Evolutionary conservation across 2,329 filamentous ascomycete genomes (phyloP).

Genomic region (Aspergillus ustus): DNA sequence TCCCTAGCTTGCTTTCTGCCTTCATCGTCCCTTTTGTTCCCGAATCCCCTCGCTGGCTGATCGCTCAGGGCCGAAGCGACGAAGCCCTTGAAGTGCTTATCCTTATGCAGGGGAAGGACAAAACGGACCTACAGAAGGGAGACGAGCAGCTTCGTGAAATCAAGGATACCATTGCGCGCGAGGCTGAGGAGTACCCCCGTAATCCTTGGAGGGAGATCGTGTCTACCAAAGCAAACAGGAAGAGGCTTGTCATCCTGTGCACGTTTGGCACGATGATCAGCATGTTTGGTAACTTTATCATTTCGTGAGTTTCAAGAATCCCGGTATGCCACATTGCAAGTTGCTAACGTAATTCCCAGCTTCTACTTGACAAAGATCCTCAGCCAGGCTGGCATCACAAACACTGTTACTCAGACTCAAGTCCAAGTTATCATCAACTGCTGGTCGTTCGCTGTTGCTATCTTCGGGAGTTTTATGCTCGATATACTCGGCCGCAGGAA

Average conservation of each 20-base stretch:
- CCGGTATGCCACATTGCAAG: not conserved
- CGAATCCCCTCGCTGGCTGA: conserved; percentile 4
- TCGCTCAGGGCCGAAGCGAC: not conserved
- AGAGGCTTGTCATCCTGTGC: not conserved
- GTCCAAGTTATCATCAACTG: not conserved
- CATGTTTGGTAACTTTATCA: not conserved
- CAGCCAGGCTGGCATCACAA: not conserved
- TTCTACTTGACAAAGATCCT: not conserved
- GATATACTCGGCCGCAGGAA: not conserved
- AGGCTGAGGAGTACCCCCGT: not conserved
- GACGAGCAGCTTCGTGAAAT: not conserved
- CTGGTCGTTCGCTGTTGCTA: not conserved
- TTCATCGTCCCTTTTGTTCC: not conserved
- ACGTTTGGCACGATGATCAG: not conserved
- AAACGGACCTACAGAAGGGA: not conserved
- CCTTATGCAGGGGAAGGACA: not conserved
- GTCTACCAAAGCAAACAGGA: not conserved
- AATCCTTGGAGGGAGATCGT: not conserved
- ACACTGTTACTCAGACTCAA: not conserved
- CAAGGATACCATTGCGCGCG: not conserved
- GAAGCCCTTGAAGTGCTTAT: conserved; percentile 1
- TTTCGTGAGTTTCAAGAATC: not conserved
- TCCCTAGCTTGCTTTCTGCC: not conserved
- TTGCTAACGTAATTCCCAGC: not conserved
- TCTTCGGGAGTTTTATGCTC: not conserved